Conservation (phyloP, 2,329 filamentous ascomycete genomes). For the Cercospora sp. region DNA sequence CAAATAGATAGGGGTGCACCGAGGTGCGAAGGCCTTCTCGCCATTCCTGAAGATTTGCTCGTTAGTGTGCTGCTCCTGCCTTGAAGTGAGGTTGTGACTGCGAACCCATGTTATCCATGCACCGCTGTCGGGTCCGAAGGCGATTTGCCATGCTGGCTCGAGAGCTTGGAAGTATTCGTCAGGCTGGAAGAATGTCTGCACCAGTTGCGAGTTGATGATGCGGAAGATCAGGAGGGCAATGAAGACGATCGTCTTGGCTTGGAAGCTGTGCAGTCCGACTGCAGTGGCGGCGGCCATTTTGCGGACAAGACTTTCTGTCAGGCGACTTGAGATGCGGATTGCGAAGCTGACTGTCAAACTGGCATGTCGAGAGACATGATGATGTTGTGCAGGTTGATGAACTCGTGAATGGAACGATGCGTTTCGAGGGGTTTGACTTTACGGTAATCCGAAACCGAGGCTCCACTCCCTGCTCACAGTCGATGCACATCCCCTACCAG, state of each 20-base stretch:
- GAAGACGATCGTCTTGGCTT: constrained; percentile 24
- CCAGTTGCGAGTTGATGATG: constrained; percentile 72
- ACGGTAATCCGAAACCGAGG: background rate
- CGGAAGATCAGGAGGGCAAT: constrained; percentile 63
- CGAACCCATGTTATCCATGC: constrained; percentile 95
- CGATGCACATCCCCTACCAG: background rate
- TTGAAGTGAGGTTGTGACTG: background rate
- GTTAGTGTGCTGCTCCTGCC: constrained; percentile 14
- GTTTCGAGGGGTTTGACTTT: background rate
- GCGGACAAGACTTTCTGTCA: background rate
- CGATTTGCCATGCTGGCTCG: constrained; percentile 88
- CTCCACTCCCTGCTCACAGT: background rate
- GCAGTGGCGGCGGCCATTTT: background rate
- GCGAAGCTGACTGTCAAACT: background rate
- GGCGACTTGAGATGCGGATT: background rate
- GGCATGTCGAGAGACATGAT: background rate
- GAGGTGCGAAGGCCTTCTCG: constrained; percentile 81
- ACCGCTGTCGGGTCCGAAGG: constrained; percentile 73
- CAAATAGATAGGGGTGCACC: constrained; percentile 85
- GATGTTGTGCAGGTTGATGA: background rate
- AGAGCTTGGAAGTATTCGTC: constrained; percentile 97
- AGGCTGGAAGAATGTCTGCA: constrained; percentile 93
- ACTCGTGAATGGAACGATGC: background rate
- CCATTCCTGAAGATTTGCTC: constrained; percentile 72
- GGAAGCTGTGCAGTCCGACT: background rate